Base-by-base conservation (phyloP, 345 rosid genomes). In the Reutealis trisperma region DNA sequence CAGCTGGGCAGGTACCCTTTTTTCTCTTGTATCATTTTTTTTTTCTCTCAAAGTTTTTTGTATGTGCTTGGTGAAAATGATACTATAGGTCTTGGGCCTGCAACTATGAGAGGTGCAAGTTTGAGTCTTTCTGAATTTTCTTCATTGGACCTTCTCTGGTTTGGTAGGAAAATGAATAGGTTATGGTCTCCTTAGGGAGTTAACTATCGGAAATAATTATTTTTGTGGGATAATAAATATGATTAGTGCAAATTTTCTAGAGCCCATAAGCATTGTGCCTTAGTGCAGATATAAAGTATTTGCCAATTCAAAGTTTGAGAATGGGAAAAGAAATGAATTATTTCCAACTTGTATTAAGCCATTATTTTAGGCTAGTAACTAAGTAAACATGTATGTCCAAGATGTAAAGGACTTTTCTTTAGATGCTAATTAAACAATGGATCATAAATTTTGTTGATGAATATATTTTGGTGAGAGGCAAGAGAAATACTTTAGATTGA, bases 1-100 rank as follows among this genome's bases (percentile, higher is more conserved):
- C 86, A 86, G 78, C 82, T 90, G 60, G 87, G 85, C 79, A 87
- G 96, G 97, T 87, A 76, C 11, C 54, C 3, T 21, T 34, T 64
- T 42, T 34, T 15, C 32, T 37, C 41, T 37, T 4, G 5, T 37
- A 37, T 37, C 41, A 37, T 37, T 37, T 37, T 6, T 37, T 6
- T 37, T 37, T 37, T 37, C 6, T 3, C 41, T 37, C 41, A 37
- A 37, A 37, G 5, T 16, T 6, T 30, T 11, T 32, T 22, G 8
- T 44, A 13, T 13, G 8, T 16, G 30, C 30, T 49, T 49, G 18
- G 22, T 16, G 22, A 19, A 15, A 21, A 15, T 52, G 16, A 3
- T 49, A n/a, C 41, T 6, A 32, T 25, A 69, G 5, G 30, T 69
- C 37, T 49, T 30, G 32, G 59, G n/a, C 8, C 27, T 25, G 34